These are phyloP conservation scores for Exophiala sp. DNA, from an alignment of 2,329 filamentous ascomycete species.

Conservation along the genomic window DNA sequence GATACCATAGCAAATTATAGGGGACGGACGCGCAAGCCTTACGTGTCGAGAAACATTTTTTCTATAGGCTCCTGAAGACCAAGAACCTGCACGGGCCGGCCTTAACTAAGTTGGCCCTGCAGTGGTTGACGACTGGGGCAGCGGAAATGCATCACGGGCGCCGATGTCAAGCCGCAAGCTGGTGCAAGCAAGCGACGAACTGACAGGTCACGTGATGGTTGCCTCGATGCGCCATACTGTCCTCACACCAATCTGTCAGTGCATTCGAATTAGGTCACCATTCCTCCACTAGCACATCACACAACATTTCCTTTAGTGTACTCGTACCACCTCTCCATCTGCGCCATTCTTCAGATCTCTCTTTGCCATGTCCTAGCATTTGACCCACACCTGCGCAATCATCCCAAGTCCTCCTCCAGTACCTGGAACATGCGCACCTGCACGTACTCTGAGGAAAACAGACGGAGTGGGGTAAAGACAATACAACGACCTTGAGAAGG, in stretches of 20 bases:
- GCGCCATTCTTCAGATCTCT: not conserved
- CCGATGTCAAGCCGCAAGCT: too few relatives aligned
- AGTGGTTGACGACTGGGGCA: too few relatives aligned
- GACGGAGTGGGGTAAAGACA: conserved; percentile 13
- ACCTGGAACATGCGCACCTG: conserved; percentile 22
- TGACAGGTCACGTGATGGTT: too few relatives aligned
- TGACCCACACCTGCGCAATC: not conserved
- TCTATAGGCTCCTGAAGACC: not conserved
- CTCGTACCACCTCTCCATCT: not conserved
- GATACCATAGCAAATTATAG: not conserved
- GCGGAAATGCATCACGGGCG: too few relatives aligned
- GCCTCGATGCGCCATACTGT: not conserved
- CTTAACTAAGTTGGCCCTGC: too few relatives aligned
- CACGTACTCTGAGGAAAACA: conserved; percentile 27
- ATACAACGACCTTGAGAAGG: not conserved
- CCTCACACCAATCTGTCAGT: not conserved
- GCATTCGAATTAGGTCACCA: conserved; percentile 6
- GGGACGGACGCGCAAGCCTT: conserved; percentile 1
- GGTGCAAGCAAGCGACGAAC: too few relatives aligned
- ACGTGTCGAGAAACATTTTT: not conserved
- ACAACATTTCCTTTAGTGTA: not conserved
- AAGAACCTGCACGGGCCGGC: too few relatives aligned
- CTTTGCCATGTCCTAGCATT: conserved; percentile 20
- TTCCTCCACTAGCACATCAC: not conserved
- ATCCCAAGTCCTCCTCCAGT: conserved; percentile 18